Evolutionary conservation across 1,139 yeast species (phyloP).

Genomic region (Debaryomycetaceae sp.): DNA sequence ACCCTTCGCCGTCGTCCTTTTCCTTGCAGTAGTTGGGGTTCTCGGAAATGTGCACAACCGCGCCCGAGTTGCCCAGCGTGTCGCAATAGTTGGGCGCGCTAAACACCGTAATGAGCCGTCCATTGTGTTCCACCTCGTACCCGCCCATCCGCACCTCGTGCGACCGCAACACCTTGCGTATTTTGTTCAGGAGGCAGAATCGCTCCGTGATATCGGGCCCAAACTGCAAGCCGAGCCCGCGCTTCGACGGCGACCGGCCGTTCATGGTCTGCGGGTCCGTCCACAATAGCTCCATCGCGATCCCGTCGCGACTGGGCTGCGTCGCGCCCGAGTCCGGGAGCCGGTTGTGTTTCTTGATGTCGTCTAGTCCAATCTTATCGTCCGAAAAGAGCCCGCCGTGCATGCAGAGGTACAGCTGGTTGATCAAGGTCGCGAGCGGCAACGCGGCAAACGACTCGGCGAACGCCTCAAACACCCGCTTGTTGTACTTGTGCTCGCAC

Average conservation of each 20-base stretch:
- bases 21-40: conserved; percentile 20
- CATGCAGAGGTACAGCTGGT: conserved; percentile 69
- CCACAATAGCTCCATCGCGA: conserved; percentile 96
- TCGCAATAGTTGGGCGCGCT: conserved; percentile 98
- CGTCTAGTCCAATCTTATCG: conserved; percentile 60
- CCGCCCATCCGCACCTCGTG: conserved; percentile 95
- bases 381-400: conserved; percentile 93
- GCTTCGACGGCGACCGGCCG: conserved; percentile 81
- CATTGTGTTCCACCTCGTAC: conserved; percentile 77
- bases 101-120: conserved; percentile 79
- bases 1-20: conserved; percentile 38
- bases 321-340: conserved; percentile 43
- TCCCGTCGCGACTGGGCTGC: conserved; percentile 86
- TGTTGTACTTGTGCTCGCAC: conserved; percentile 81
- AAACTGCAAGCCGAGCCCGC: conserved; percentile 93
- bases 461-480: conserved; percentile 74
- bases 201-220: conserved; percentile 89
- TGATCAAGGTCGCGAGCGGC: conserved; percentile 79
- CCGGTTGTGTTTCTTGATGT: conserved; percentile 62
- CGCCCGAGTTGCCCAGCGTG: conserved; percentile 82
- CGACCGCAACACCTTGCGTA: conserved; percentile 78
- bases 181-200: conserved; percentile 61
- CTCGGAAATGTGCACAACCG: conserved; percentile 56
- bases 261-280: conserved; percentile 79
- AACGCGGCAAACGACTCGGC: conserved; percentile 78